Evolutionary conservation across 495 filamentous ascomycete species (phyloP), one percentile per base, ranked within the genome.

Genomic region (Xylaria scruposa): DNA sequence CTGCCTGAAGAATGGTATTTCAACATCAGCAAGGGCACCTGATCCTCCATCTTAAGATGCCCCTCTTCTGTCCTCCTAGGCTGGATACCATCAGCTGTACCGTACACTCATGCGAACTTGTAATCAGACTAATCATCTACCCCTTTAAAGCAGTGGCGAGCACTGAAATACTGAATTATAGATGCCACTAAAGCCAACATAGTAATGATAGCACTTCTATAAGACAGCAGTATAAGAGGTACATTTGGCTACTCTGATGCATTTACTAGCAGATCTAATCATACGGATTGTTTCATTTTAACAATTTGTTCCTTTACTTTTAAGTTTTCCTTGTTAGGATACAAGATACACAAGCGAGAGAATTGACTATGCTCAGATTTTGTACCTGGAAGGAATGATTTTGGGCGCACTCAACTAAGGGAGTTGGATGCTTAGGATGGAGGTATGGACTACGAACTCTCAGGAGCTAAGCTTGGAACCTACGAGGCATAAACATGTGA

Each of bases 1-100:
- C 21, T 84, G 81, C 56, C 64, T 76, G 64, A 71, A 70, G 49
- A 77, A 78, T 42, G 73, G 75, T 6, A 51, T 70, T 46, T 75
- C 77, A 0, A 58, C 65, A 24, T 59, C 66, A 46, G 24, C 21
- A 33, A 44, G 66, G 53, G 38, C 53, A 24, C 38, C 53, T 21
- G 53, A 38, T 60, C 31, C 58, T 21, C 58, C 29, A 40, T 21
- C 58, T 21, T 38, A 10, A 36, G 19, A 53, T 8, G 38, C 26
- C 8, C 10, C 53, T 10, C 26, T 56, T n/a, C 47, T 51, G 24
- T 24, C n/a, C n/a, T 21, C n/a, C 47, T n/a, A 17, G 24, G 26
- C 53, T 17, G 17, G 26, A 31, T 31, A 26, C 13, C 9, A 2
- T 31, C 6, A 29, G 26, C 29, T 26, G 53, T 56, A 17, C 26